Base-by-base conservation (phyloP, 495 filamentous ascomycete species). In the Cercophora samala region DNA sequence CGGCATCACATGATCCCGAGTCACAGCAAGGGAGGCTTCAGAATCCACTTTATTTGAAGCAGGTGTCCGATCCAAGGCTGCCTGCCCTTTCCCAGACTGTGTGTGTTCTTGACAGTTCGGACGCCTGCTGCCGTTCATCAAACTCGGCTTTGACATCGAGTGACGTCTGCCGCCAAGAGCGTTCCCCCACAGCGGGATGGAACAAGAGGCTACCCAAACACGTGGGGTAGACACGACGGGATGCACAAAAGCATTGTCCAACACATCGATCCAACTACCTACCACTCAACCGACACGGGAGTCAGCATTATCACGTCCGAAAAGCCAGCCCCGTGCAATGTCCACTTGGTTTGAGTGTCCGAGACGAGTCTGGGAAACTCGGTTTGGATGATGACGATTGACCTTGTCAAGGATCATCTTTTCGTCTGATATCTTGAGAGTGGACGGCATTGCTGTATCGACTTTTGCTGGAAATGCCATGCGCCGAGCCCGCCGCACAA, bases 381-480 rank as follows among this genome's bases (percentile, higher is more conserved):
- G 55, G 68, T 64, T 66, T 65, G 54, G 51, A 21, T 22, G 58
- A 65, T 63, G 5, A 19, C 32, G 51, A 68, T 56, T 60, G 60
- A 26, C 53, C 32, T n/a, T 37, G 54, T 22, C 42, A 56, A 58
- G 13, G 13, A 46, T 46, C 37, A 3, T 46, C 37, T 21, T 61
- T 61, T 55, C 55, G 56, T 64, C 62, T 67, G 66, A 61, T 64
- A 46, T 62, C 52, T 66, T n/a, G 2, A 37, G n/a, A 24, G 18
- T n/a, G 22, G 4, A 58, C 26, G 22, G 21, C 19, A 29, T 26
- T 52, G 21, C 8, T 4, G 21, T 61, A 18, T 24, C 46, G 6
- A 2, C 9, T 46, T 46, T 13, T 46, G 23, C 63, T 23, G 54
- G 29, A 53, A n/a, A 46, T 17, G 56, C 24, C 21, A 19, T 64